phyloP scores from a whole-genome alignment of 2,329 filamentous ascomycete genomes.

The Ceratocystis colombiana region DNA sequence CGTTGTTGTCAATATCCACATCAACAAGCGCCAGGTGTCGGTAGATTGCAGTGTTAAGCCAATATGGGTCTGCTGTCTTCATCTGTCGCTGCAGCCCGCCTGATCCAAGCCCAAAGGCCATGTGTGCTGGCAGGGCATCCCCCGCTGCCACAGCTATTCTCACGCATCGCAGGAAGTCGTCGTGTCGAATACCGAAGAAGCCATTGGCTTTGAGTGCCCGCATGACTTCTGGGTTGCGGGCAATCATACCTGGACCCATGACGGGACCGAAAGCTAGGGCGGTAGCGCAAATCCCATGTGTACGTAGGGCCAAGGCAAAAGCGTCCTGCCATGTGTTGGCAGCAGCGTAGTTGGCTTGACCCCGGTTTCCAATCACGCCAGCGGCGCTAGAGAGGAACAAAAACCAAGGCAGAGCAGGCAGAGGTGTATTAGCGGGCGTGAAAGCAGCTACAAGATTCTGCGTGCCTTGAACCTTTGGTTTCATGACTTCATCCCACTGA shows the following conservation, averaged over 20 bases:
- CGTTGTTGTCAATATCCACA: slow-evolving; percentile 25
- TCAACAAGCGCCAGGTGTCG: slow-evolving; percentile 42
- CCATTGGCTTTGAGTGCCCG: slow-evolving; percentile 42
- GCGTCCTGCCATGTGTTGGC: slow-evolving; percentile 45
- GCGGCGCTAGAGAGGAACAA: slow-evolving; percentile 32
- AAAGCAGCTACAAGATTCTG: slow-evolving; percentile 35
- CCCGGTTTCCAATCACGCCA: slow-evolving; percentile 43
- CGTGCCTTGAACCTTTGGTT: slow-evolving; percentile 35
- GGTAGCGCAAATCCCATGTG: slow-evolving; percentile 36
- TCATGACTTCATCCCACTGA: slow-evolving; percentile 31
- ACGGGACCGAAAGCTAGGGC: slow-evolving; percentile 46
- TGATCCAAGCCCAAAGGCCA: slow-evolving; percentile 46
- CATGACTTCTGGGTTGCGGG: slow-evolving; percentile 39
- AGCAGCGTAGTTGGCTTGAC: slow-evolving; percentile 50
- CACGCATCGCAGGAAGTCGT: slow-evolving; percentile 41
- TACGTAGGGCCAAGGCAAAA: slow-evolving; percentile 34
- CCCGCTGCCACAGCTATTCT: slow-evolving; percentile 37
- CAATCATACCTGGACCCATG: slow-evolving; percentile 46
- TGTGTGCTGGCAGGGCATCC: slow-evolving; percentile 36
- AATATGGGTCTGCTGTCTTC: slow-evolving; percentile 44
- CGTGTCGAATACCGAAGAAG: slow-evolving; percentile 45
- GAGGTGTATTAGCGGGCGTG: slow-evolving; percentile 30
- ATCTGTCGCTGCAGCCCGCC: slow-evolving; percentile 46
- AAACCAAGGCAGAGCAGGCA: slow-evolving; percentile 30
- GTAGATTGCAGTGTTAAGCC: slow-evolving; percentile 43